Conservation (phyloP, 2,329 filamentous ascomycete genomes). For the Ophiostoma fasciatum region DNA sequence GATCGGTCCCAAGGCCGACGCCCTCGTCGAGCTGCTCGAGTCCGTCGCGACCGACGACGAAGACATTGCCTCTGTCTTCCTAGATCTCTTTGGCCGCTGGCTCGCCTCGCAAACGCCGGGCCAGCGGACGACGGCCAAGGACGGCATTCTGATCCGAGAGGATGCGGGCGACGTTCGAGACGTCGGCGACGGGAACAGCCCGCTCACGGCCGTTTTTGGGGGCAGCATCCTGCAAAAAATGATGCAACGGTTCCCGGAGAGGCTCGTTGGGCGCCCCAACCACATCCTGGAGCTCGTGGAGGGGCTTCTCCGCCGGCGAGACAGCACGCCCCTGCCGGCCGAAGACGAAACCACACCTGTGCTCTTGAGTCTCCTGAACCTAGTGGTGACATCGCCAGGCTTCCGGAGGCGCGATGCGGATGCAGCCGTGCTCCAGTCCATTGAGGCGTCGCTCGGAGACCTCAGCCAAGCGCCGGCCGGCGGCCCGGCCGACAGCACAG, state of each 20-base stretch:
- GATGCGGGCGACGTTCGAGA: too few species aligned
- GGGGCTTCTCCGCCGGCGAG: slow-evolving; percentile 38
- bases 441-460: slow-evolving; percentile 33
- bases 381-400: slow-evolving; percentile 40
- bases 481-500: slow-evolving; percentile 28
- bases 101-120: slow-evolving; percentile 26
- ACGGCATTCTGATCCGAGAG: too few species aligned
- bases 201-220: slow-evolving; percentile 36
- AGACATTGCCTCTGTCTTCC: slow-evolving; percentile 45
- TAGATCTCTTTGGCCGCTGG: slow-evolving; percentile 44
- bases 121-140: slow-evolving; percentile 17
- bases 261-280: slow-evolving; percentile 46
- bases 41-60: slow-evolving; percentile 35
- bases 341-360: slow-evolving; percentile 35
- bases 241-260: slow-evolving; percentile 47
- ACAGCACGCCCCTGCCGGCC: slow-evolving; percentile 16
- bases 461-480: slow-evolving; percentile 23
- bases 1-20: slow-evolving; percentile 32
- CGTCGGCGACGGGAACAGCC: slow-evolving; percentile 19
- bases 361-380: slow-evolving; percentile 45
- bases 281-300: slow-evolving; percentile 50
- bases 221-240: slow-evolving; percentile 50
- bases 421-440: slow-evolving; percentile 24
- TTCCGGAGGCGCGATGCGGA: slow-evolving; percentile 36
- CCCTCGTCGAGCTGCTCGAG: slow-evolving; percentile 34